These are phyloP conservation scores for Scheffersomyces stipitis DNA, from an alignment of 805 yeast genomes.

Conservation along the genomic window DNA sequence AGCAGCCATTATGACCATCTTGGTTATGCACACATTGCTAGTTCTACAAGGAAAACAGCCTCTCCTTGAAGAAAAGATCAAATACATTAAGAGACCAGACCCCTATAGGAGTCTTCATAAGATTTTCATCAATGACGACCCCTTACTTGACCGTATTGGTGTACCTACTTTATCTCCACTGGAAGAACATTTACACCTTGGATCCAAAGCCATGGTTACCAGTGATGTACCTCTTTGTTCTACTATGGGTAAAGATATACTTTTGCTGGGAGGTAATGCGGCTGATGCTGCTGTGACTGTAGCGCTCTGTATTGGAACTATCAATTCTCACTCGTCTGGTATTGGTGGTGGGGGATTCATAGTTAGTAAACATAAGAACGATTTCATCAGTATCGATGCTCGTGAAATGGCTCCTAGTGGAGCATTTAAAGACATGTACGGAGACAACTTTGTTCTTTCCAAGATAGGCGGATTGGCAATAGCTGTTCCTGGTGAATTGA, in stretches of 20 bases:
- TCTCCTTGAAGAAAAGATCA: not conserved
- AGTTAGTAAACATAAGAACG: conserved; percentile 30
- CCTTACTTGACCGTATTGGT: conserved; percentile 18
- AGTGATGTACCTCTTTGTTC: conserved; percentile 67
- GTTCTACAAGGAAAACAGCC: not conserved
- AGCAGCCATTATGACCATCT: not conserved
- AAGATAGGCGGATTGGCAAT: conserved; percentile 84
- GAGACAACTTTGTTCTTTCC: conserved; percentile 46
- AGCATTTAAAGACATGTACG: conserved; percentile 67
- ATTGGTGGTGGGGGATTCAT: conserved; percentile 92
- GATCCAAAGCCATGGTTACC: conserved; percentile 60
- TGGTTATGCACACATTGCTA: not conserved
- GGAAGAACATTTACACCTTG: conserved; percentile 35
- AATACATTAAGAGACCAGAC: not conserved
- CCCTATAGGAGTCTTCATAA: not conserved
- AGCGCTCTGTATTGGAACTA: conserved; percentile 82
- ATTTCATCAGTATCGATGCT: conserved; percentile 71
- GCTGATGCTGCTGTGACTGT: conserved; percentile 93
- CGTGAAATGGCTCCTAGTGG: conserved; percentile 80
- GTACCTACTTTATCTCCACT: conserved; percentile 47
- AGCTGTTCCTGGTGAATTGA: conserved; percentile 89
- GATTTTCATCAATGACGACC: conserved; percentile 8
- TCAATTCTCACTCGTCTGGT: conserved; percentile 82
- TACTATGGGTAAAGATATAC: conserved; percentile 55
- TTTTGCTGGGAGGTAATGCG: conserved; percentile 68